Evolutionary conservation across 129 eudicot genomes (phyloP).

Genomic region (Cynara cardunculus): DNA sequence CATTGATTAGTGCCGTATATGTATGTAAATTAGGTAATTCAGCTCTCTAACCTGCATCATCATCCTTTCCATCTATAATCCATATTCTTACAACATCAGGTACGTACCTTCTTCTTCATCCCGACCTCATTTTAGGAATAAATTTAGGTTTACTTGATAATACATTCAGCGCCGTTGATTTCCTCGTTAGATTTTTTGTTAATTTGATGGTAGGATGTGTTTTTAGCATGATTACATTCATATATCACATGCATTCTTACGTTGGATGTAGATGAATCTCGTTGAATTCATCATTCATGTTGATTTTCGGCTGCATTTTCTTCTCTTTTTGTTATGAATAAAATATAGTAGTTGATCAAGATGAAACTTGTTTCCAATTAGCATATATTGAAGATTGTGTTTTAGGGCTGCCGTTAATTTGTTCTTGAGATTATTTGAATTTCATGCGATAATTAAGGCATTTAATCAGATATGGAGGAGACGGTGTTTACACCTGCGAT

Average conservation of each 20-base stretch:
- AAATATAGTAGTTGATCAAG: background rate
- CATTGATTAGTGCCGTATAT: background rate
- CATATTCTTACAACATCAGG: slow-evolving; percentile 20
- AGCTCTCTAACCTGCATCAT: slow-evolving; percentile 17
- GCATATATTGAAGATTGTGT: background rate
- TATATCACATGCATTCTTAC: background rate
- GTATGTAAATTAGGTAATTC: background rate
- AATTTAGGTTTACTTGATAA: background rate
- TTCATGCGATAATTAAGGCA: background rate
- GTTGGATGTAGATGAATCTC: background rate
- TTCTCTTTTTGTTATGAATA: background rate
- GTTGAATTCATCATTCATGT: slow-evolving; percentile 3
- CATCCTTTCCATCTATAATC: slow-evolving; percentile 12
- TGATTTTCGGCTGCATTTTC: background rate
- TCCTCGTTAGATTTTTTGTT: background rate
- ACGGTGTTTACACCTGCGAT: slow-evolving; percentile 60
- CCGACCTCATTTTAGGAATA: background rate
- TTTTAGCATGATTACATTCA: background rate
- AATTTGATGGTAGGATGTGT: slow-evolving; percentile 1
- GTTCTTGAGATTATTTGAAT: background rate
- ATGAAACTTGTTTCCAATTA: background rate
- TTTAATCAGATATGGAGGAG: slow-evolving; percentile 51
- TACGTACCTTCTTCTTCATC: slow-evolving; percentile 11
- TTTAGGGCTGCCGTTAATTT: background rate
- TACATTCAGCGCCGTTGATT: background rate